phyloP scores from a whole-genome alignment of 208 protist species.

The Acanthamoeba divionensis region DNA sequence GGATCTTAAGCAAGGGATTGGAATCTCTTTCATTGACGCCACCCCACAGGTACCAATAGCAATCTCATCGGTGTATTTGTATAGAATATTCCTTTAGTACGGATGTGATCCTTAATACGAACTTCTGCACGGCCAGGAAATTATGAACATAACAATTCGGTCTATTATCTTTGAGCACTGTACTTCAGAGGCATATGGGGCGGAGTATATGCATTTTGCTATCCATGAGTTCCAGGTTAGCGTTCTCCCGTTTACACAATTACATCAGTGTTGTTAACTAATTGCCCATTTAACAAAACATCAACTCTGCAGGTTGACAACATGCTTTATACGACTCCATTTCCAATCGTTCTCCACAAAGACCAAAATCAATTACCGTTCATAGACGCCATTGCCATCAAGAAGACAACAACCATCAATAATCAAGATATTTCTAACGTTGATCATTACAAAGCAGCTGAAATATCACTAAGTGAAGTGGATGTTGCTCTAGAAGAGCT shows the following conservation, averaged over 20 bases:
- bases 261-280: too few relatives aligned
- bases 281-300: too few relatives aligned
- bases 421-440: not conserved
- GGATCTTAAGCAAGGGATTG: constrained; percentile 30
- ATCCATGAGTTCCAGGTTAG: constrained; percentile 38
- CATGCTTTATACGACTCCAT: constrained; percentile 19
- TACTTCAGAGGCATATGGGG: not conserved
- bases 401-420: not conserved
- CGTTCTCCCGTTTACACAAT: too few relatives aligned
- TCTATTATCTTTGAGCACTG: constrained; percentile 5
- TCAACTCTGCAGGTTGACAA: constrained; percentile 53
- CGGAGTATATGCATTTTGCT: not conserved
- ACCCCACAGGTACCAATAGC: not conserved
- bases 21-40: constrained; percentile 37
- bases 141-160: not conserved
- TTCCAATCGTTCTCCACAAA: constrained; percentile 34
- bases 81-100: too few relatives aligned
- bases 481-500: constrained; percentile 39
- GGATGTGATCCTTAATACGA: not conserved
- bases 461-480: constrained; percentile 26
- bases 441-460: not conserved
- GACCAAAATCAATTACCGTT: constrained; percentile 6
- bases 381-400: not conserved
- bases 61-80: not conserved
- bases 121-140: not conserved